Percentiles rank a stretch among this genome's conserved stretches.
phyloP scores from a whole-genome alignment of 805 yeast genomes.

The Lipomyces lipofer region DNA sequence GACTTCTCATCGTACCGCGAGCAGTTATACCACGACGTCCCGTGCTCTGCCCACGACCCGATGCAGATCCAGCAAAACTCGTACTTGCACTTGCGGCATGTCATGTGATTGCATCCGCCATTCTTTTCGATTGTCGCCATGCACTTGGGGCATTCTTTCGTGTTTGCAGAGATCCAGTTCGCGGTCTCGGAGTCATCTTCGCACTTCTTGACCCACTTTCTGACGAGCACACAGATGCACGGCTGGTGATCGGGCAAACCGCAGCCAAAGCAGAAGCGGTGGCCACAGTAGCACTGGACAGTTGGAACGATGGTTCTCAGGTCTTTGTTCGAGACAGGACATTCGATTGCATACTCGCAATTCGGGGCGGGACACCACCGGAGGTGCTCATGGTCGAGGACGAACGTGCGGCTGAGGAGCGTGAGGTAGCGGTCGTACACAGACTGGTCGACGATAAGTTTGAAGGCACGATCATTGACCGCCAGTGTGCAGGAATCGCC shows the following conservation, averaged over 20 bases:
- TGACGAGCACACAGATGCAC: constrained; percentile 70
- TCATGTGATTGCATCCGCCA: constrained; percentile 98
- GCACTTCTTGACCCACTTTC: constrained; percentile 75
- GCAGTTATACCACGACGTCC: constrained; percentile 65
- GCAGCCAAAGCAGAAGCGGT: constrained; percentile 79
- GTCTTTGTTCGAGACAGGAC: constrained; percentile 33
- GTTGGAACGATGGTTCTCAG: constrained; percentile 53
- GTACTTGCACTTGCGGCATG: constrained; percentile 70
- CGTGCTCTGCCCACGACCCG: constrained; percentile 73
- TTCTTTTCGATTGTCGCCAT: constrained; percentile 77
- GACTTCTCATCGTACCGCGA: constrained; percentile 54
- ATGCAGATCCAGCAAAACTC: constrained; percentile 95
- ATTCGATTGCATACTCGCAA: constrained; percentile 60
- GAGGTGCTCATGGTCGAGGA: constrained; percentile 52
- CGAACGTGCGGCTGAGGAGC: constrained; percentile 45
- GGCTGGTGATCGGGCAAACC: constrained; percentile 78
- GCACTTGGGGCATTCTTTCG: constrained; percentile 87
- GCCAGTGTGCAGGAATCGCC: constrained; percentile 53
- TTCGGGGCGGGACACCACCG: constrained; percentile 88
- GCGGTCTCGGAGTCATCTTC: constrained; percentile 84
- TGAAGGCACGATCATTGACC: constrained; percentile 40
- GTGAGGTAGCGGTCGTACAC: constrained; percentile 33
- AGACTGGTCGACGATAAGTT: constrained; percentile 41
- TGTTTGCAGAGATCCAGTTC: constrained; percentile 81
- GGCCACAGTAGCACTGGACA: constrained; percentile 65